Conservation (phyloP, 2,329 filamentous ascomycete genomes). For the Pseudocercospora musae region DNA sequence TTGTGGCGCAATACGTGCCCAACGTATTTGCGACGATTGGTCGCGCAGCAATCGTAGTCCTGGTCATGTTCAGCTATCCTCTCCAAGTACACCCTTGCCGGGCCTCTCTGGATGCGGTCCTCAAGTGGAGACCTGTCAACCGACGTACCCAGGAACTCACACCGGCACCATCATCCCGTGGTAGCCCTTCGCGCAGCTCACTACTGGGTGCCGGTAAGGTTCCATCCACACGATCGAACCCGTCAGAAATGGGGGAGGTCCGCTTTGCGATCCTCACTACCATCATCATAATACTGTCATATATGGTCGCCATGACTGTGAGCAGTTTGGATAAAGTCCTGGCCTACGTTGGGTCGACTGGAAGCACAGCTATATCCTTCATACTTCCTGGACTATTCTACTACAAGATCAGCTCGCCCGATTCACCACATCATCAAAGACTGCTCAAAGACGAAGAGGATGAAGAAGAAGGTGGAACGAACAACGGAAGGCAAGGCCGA, state of each 20-base stretch:
- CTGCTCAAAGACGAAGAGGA: constrained; percentile 90
- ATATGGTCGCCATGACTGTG: constrained; percentile 86
- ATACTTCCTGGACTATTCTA: constrained; percentile 96
- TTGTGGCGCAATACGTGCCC: constrained; percentile 82
- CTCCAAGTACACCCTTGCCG: constrained; percentile 94
- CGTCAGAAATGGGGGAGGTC: constrained; percentile 70
- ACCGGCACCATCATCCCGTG: constrained; percentile 24
- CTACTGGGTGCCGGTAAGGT: constrained; percentile 28
- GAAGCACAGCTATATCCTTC: constrained; percentile 93
- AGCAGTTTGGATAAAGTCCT: constrained; percentile 85
- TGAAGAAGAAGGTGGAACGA: constrained; percentile 53
- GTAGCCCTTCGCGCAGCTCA: constrained; percentile 31
- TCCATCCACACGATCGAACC: constrained; percentile 23
- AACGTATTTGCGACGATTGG: constrained; percentile 85
- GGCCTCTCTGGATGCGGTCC: constrained; percentile 89
- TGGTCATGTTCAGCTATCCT: constrained; percentile 95
- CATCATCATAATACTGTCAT: constrained; percentile 76
- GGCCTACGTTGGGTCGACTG: constrained; percentile 92
- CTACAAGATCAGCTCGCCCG: constrained; percentile 93
- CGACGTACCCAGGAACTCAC: constrained; percentile 26
- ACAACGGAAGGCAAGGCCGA: constrained; percentile 38
- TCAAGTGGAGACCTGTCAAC: constrained; percentile 74
- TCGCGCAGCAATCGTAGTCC: constrained; percentile 88
- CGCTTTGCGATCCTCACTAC: constrained; percentile 90
- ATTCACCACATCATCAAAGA: constrained; percentile 80